A percentile compares a stretch with the other conserved stretches of the same genome.
These are phyloP conservation scores for Nannizziopsis arthrosporioides DNA, from an alignment of 2,329 filamentous ascomycete genomes.

Conservation along the genomic window DNA sequence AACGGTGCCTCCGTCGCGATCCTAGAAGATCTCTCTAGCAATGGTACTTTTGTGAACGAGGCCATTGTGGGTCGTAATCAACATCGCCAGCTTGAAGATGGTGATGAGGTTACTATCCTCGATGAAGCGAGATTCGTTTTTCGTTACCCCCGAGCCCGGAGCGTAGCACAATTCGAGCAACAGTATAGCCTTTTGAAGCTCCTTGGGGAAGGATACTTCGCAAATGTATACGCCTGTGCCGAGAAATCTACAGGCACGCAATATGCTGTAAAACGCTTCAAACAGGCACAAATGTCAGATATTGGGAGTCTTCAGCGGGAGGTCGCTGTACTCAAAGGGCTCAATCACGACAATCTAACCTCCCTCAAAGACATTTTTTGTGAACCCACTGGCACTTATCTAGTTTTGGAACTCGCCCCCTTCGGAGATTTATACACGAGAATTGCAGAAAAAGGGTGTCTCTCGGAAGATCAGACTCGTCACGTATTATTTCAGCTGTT, in stretches of 20 bases:
- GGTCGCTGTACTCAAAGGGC: conserved; percentile 92
- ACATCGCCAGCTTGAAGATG: conserved; percentile 72
- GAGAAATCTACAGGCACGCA: conserved; percentile 72
- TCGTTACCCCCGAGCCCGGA: conserved; percentile 65
- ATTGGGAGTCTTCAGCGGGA: conserved; percentile 84
- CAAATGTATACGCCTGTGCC: conserved; percentile 80
- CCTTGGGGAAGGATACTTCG: conserved; percentile 90
- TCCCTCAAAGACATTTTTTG: conserved; percentile 94
- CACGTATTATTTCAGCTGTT: conserved; percentile 87
- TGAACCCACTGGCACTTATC: conserved; percentile 77
- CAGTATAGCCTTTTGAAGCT: conserved; percentile 77
- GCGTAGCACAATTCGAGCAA: conserved; percentile 67
- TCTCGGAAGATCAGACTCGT: conserved; percentile 71
- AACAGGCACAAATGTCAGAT: conserved; percentile 68
- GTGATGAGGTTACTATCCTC: conserved; percentile 80
- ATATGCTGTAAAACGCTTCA: conserved; percentile 91
- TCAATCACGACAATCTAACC: conserved; percentile 84
- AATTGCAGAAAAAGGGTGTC: conserved; percentile 65
- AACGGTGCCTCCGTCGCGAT: conserved; percentile 54
- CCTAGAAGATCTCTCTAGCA: conserved; percentile 85
- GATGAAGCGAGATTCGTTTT: conserved; percentile 83
- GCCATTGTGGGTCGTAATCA: conserved; percentile 84
- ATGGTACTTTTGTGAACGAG: conserved; percentile 94
- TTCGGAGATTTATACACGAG: conserved; percentile 94
- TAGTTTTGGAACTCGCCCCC: conserved; percentile 78